Base-by-base conservation (phyloP, 1,284 basidiomycete genomes). In the Porodaedalea pini region DNA sequence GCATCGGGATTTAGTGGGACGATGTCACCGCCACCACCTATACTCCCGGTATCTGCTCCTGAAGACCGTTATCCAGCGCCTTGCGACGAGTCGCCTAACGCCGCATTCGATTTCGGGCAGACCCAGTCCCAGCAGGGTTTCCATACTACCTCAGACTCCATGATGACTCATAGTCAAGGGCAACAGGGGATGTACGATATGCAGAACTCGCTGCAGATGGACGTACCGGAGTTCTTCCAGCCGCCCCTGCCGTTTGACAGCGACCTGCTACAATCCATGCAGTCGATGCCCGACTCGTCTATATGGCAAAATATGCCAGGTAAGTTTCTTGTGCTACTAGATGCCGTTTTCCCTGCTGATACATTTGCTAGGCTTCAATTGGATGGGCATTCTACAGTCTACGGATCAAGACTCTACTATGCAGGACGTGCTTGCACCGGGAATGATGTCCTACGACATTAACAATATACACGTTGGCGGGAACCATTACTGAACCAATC, bases 221-320 rank as follows among this genome's bases (percentile, higher is more conserved):
- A 66, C 41, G 65, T 68, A n/a, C 63, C 70, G 8, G 77, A 79
- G 11, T 75, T 79, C 58, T 81, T 81, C 71, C 74, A 78, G 32
- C 73, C 80, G 1, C 75, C 79, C 4, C 69, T 85, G 58, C 76
- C 78, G 2, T 82, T 82, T 61, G 83, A 86, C 60, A 70, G 73
- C 8, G 82, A 84, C 49, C 74, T 87, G 32, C 62, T 87, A 63
- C 78, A 82, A 57, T 81, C 80, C 15, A 81, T 86, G 68, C 81
- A 83, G 61, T 76, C 78, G 21, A 64, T 85, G 63, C 71, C 77
- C 2, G 76, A 83, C 39, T 71, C 75, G 27, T 43, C 61, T 29
- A 69, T 72, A 1, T 85, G 81, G 80, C 75, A 77, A 41, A 78
- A 80, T 61, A 75, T 80, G 50, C 77, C 82, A 65, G 78, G 82